Evolutionary conservation across 2,329 filamentous ascomycete genomes (phyloP).

Genomic region (Pseudogymnoascus sp.): DNA sequence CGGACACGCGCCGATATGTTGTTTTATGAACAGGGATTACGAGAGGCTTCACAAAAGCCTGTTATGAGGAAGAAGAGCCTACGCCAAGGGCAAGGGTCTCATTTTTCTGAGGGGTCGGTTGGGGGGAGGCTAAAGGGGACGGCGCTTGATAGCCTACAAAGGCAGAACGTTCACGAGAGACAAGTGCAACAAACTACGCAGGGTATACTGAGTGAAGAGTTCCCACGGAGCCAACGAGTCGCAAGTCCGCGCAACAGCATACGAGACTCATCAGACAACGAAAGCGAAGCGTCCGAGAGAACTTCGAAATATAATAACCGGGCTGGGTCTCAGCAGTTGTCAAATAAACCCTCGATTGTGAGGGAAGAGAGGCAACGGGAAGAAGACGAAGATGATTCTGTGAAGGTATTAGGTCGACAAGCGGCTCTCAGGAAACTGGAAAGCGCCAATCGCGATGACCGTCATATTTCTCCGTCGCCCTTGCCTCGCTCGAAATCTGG

Average conservation of each 20-base stretch:
- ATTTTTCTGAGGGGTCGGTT: slow-evolving; percentile 42
- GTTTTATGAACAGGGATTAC: slow-evolving; percentile 35
- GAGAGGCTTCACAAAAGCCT: slow-evolving; percentile 32
- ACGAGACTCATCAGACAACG: slow-evolving; percentile 22
- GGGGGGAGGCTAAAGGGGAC: slow-evolving; percentile 42
- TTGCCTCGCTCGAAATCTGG: slow-evolving; percentile 19
- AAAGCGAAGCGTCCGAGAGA: slow-evolving; percentile 20
- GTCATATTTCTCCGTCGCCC: slow-evolving; percentile 22
- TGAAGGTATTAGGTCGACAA: slow-evolving; percentile 11
- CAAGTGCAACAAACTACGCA: neutral
- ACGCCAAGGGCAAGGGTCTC: slow-evolving; percentile 29
- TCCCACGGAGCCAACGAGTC: neutral
- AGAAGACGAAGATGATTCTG: slow-evolving; percentile 27
- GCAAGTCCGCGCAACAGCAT: slow-evolving; percentile 4
- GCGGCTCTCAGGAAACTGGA: slow-evolving; percentile 12
- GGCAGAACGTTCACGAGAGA: slow-evolving; percentile 3
- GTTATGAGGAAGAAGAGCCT: slow-evolving; percentile 32
- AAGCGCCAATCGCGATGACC: slow-evolving; percentile 9
- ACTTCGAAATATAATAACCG: slow-evolving; percentile 15
- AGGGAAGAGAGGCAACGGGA: slow-evolving; percentile 38
- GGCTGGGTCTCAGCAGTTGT: slow-evolving; percentile 18
- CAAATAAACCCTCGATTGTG: slow-evolving; percentile 37
- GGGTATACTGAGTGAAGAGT: neutral
- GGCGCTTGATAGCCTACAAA: slow-evolving; percentile 29
- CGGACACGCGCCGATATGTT: slow-evolving; percentile 39